These are phyloP conservation scores for Globisporangium orthogonon DNA, from an alignment of 352 stramenopile genomes.

Conservation along the genomic window DNA sequence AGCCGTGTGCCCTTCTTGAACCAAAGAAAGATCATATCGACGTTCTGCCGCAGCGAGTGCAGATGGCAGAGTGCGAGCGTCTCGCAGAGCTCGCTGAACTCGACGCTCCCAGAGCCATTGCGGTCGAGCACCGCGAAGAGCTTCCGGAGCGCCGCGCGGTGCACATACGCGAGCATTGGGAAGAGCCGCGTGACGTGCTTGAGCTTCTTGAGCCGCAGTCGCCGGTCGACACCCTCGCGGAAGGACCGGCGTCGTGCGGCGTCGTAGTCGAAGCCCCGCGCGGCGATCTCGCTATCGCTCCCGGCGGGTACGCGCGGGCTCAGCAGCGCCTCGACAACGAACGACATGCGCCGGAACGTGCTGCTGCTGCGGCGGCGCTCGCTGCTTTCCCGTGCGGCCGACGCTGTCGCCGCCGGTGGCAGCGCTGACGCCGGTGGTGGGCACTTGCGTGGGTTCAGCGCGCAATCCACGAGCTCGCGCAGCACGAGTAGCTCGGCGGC, in stretches of 20 bases:
- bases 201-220: constrained; percentile 32
- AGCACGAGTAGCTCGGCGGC: constrained; percentile 54
- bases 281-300: not conserved
- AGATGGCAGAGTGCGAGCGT: constrained; percentile 33
- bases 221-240: constrained; percentile 26
- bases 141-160: constrained; percentile 21
- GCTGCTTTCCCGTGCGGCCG: constrained; percentile 5
- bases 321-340: constrained; percentile 13
- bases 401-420: constrained; percentile 4
- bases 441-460: constrained; percentile 22
- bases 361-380: constrained; percentile 13
- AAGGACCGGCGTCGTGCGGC: constrained; percentile 34
- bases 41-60: constrained; percentile 23
- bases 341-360: constrained; percentile 12
- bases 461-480: constrained; percentile 40
- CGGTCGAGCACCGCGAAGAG: constrained; percentile 49
- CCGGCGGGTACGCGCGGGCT: not conserved
- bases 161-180: constrained; percentile 28
- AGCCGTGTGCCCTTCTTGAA: constrained; percentile 30
- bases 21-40: constrained; percentile 55
- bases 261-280: constrained; percentile 3
- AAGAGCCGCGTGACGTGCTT: constrained; percentile 55
- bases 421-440: constrained; percentile 1
- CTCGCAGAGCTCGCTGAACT: constrained; percentile 66
- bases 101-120: constrained; percentile 31